Percentiles rank a stretch among this genome's conserved stretches.
Evolutionary conservation across 352 stramenopile species (phyloP).

Genomic region (Nothophytophthora sp.): DNA sequence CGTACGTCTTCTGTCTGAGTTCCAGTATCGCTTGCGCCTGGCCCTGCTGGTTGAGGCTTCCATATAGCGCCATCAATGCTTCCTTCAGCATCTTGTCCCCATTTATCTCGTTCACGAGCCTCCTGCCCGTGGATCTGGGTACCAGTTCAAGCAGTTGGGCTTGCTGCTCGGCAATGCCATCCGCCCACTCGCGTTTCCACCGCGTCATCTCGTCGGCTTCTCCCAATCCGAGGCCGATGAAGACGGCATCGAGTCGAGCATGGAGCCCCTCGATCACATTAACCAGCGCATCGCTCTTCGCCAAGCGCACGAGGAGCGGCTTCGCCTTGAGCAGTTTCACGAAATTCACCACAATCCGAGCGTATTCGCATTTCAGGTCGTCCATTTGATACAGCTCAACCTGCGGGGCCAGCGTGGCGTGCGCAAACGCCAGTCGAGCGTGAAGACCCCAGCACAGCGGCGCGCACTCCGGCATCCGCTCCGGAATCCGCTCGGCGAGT

Average conservation of each 20-base stretch:
- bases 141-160: not conserved
- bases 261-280: not conserved
- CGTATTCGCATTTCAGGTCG: too few relatives aligned
- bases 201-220: not conserved
- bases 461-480: too few relatives aligned
- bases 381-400: too few relatives aligned
- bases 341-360: not conserved
- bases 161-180: not conserved
- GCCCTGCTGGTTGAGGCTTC: conserved; percentile 5
- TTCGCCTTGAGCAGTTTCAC: not conserved
- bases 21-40: conserved; percentile 3
- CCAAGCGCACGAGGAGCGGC: not conserved
- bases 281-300: not conserved
- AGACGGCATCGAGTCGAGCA: too few relatives aligned
- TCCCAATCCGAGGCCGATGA: too few relatives aligned
- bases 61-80: conserved; percentile 12
- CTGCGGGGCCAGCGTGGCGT: too few relatives aligned
- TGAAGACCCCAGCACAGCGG: too few relatives aligned
- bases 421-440: too few relatives aligned
- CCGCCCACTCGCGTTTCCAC: not conserved
- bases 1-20: conserved; percentile 10
- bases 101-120: conserved; percentile 12
- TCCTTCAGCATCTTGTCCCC: conserved; percentile 4
- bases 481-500: too few relatives aligned
- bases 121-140: not conserved